A percentile compares a stretch with the other conserved stretches of the same genome.
Conservation (phyloP, 192 early-diverging fungal species). For the Phycomyces blakesleeanus region DNA sequence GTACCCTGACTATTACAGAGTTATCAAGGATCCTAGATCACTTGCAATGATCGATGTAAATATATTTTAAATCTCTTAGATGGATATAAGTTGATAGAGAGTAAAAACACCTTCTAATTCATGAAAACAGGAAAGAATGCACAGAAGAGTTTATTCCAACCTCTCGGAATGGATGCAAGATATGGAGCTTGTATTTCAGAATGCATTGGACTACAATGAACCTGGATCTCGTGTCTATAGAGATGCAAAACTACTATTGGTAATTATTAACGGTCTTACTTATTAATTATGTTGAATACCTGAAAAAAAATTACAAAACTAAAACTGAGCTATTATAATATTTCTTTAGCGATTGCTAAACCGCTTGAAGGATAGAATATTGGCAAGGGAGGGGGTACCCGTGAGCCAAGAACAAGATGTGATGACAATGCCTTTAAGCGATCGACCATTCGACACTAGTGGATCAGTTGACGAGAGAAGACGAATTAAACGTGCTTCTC, state of each 20-base stretch:
- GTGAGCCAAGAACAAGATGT: conserved; percentile 19
- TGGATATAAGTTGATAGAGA: no score
- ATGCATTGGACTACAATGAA: conserved; percentile 89
- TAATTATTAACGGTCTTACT: background rate
- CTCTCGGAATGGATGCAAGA: conserved; percentile 77
- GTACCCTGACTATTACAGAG: conserved; percentile 90
- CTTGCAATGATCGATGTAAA: conserved; percentile 59
- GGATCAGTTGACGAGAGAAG: background rate
- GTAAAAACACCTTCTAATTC: conserved; percentile 13
- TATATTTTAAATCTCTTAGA: background rate
- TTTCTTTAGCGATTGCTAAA: conserved; percentile 25
- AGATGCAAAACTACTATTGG: conserved; percentile 60
- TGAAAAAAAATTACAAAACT: background rate
- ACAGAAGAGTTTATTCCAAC: conserved; percentile 56
- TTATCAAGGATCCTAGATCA: conserved; percentile 80
- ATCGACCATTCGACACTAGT: conserved; percentile 18
- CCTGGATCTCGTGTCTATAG: conserved; percentile 79
- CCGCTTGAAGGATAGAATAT: conserved; percentile 25
- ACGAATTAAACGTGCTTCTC: background rate
- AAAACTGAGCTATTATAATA: no score
- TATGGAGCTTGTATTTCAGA: conserved; percentile 80
- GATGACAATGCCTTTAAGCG: conserved; percentile 9
- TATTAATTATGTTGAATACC: background rate
- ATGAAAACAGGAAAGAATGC: conserved; percentile 58
- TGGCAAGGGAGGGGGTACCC: conserved; percentile 18